Evolutionary conservation across 805 yeast species (phyloP), one percentile per base, ranked within the genome.

Genomic region (Sungouiozyma intestinalis): DNA sequence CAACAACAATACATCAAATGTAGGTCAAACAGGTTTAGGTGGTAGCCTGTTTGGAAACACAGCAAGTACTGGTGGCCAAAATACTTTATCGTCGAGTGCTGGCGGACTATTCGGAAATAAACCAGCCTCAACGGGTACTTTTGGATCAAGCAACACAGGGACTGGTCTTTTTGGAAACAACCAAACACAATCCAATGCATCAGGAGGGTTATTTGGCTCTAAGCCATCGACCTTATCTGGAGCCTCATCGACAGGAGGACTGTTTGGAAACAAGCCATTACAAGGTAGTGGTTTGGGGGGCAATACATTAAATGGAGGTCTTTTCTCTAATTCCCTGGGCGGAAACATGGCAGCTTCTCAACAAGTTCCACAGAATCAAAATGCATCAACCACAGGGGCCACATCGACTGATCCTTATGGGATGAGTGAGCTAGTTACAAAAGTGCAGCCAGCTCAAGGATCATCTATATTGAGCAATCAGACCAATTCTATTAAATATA

Each of bases 391-490:
- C 16, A 18, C 49, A 61, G 19, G 52, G 48, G 41, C 52, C 49
- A 42, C 60, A 56, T 46, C 65, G 41, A 63, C 71, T 33, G 52
- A 58, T 56, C 95, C 96, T 36, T 88, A 85, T 57, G 94, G 95
- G 1, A 72, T 76, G 38, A 79, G 80, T 51, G 83, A 87, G 4
- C 66, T 88, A 40, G 85, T 84, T 51, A 44, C 64, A 3, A 60
- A 57, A 39, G 54, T 53, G 35, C 55, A 54, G 36, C 29, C 29
- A 24, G 11, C 11, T 7, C 29, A 24, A 24, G 11, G 11, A 7
- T 6, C 11, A 7, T 24, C 29, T 11, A 24, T 24, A 11, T 11
- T 11, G 11, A 58, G 65, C 11, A 54, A 65, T 8, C 16, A 69
- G 65, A 38, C 72, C 15, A 24, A 40, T 16, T 71, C 69, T 3